Conservation (phyloP, 768 basidiomycete species). For the Pleurotus tuber-regium region DNA sequence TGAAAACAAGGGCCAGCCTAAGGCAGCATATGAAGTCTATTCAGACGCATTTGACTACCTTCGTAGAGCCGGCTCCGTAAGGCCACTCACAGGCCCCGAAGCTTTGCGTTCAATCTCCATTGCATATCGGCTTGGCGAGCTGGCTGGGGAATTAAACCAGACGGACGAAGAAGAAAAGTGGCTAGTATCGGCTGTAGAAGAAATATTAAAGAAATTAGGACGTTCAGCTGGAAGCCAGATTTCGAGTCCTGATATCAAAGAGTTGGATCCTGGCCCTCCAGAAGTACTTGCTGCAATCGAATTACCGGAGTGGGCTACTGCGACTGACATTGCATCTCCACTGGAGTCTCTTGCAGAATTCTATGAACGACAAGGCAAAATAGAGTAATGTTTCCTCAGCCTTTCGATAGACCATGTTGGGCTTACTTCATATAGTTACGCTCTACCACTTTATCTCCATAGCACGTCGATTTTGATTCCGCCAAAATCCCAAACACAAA, state of each 20-base stretch:
- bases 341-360: slow-evolving; percentile 65
- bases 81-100: slow-evolving; percentile 24
- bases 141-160: slow-evolving; percentile 32
- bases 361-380: slow-evolving; percentile 53
- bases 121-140: slow-evolving; percentile 42
- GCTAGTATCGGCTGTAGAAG: slow-evolving; percentile 41
- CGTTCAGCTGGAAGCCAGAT: slow-evolving; percentile 1
- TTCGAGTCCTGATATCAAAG: background rate
- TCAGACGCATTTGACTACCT: slow-evolving; percentile 31
- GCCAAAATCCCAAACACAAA: slow-evolving; percentile 30
- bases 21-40: slow-evolving; percentile 38
- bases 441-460: slow-evolving; percentile 59
- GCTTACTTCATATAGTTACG: slow-evolving; percentile 40
- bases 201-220: slow-evolving; percentile 29
- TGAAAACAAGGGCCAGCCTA: slow-evolving; percentile 36
- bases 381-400: slow-evolving; percentile 38
- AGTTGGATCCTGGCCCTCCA: slow-evolving; percentile 16
- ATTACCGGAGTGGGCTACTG: slow-evolving; percentile 58
- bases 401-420: too few relatives aligned
- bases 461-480: slow-evolving; percentile 62
- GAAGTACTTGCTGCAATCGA: slow-evolving; percentile 48
- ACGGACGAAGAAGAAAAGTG: slow-evolving; percentile 36
- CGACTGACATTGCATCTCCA: slow-evolving; percentile 62
- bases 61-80: slow-evolving; percentile 20
- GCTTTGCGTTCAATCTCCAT: slow-evolving; percentile 36